Percentiles rank a stretch among this genome's conserved stretches.
These are phyloP conservation scores for Aspergillus hiratsukae DNA, from an alignment of 2,329 filamentous ascomycete species.

Conservation along the genomic window DNA sequence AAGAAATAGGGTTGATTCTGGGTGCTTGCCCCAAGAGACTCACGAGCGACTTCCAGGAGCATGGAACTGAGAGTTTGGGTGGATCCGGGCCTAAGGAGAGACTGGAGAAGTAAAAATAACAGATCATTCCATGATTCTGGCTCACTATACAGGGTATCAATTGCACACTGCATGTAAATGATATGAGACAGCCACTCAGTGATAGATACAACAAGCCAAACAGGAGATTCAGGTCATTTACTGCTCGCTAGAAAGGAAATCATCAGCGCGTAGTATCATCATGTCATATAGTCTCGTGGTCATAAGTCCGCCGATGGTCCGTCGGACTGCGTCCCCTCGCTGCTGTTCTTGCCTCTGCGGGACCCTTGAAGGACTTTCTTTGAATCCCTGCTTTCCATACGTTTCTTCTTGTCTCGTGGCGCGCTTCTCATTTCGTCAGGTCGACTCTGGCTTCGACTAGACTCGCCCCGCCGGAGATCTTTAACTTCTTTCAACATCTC, in stretches of 20 bases:
- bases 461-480: conserved; percentile 48
- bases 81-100: neutral
- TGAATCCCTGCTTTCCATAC: conserved; percentile 21
- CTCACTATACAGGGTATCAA: conserved; percentile 7
- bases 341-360: conserved; percentile 17
- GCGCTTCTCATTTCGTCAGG: conserved; percentile 21
- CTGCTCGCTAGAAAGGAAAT: neutral
- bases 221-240: neutral
- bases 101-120: neutral
- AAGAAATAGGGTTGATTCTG: neutral
- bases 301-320: neutral
- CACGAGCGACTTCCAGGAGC: neutral
- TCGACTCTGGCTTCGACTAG: conserved; percentile 26
- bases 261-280: neutral
- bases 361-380: conserved; percentile 17
- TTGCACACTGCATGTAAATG: conserved; percentile 4
- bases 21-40: neutral
- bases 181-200: conserved; percentile 11
- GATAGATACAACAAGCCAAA: neutral
- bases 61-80: neutral
- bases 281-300: neutral
- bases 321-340: conserved; percentile 9
- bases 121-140: neutral
- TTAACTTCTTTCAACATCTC: conserved; percentile 81
- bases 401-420: conserved; percentile 24